Evolutionary conservation across 1,284 basidiomycete genomes (phyloP).

Genomic region (Anthracocystis setariae): DNA sequence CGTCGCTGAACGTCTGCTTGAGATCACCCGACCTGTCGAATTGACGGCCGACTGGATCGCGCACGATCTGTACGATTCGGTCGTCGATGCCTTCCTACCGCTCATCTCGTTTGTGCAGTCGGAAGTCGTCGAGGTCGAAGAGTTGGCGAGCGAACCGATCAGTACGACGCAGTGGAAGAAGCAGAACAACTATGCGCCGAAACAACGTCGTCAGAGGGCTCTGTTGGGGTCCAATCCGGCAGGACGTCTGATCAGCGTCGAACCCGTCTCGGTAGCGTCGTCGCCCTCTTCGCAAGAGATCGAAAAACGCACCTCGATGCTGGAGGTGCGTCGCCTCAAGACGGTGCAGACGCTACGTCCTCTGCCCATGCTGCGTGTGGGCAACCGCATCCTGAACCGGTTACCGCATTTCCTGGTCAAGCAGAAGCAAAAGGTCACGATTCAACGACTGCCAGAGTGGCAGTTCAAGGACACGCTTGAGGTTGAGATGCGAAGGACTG

Average conservation of each 20-base stretch:
- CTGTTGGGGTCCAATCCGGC: slow-evolving; percentile 40
- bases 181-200: slow-evolving; percentile 44
- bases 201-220: slow-evolving; percentile 42
- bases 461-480: slow-evolving; percentile 47
- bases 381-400: slow-evolving; percentile 19
- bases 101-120: slow-evolving; percentile 83
- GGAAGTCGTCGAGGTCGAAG: slow-evolving; percentile 71
- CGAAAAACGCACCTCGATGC: slow-evolving; percentile 45
- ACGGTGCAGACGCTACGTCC: slow-evolving; percentile 26
- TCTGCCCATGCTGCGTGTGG: slow-evolving; percentile 22
- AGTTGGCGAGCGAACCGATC: slow-evolving; percentile 32
- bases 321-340: slow-evolving; percentile 47
- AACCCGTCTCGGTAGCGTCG: slow-evolving; percentile 22
- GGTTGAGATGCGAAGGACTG: slow-evolving; percentile 49
- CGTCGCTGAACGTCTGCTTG: slow-evolving; percentile 77
- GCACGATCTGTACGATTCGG: slow-evolving; percentile 89
- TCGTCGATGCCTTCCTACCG: slow-evolving; percentile 94
- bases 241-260: slow-evolving; percentile 46
- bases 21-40: slow-evolving; percentile 54
- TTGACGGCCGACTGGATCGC: slow-evolving; percentile 80
- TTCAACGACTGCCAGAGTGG: slow-evolving; percentile 43
- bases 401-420: slow-evolving; percentile 34
- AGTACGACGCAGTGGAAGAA: slow-evolving; percentile 16
- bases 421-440: slow-evolving; percentile 45
- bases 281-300: slow-evolving; percentile 19